Percentiles rank a stretch among this genome's conserved stretches.
Evolutionary conservation across 2,329 filamentous ascomycete genomes (phyloP).

Genomic region (Chaetomium sp.): DNA sequence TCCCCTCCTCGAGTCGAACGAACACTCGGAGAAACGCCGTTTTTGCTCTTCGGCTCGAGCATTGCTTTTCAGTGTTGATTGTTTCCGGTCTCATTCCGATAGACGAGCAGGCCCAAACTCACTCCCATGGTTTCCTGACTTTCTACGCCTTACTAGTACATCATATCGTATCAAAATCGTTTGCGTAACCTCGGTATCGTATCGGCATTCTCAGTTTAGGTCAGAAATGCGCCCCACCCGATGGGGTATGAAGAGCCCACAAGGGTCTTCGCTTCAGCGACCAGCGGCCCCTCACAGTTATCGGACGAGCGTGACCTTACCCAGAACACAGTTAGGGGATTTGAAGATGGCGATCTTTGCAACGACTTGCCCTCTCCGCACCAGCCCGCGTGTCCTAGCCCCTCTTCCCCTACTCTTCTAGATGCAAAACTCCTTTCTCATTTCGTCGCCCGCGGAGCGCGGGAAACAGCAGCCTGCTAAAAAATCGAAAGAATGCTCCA

Average conservation of each 20-base stretch:
- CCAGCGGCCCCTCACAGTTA: constrained; percentile 1
- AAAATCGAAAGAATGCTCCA: not conserved
- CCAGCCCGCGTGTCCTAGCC: too few relatives aligned
- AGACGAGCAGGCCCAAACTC: too few relatives aligned
- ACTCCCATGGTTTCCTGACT: too few relatives aligned
- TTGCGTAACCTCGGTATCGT: not conserved
- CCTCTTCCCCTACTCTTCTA: too few relatives aligned
- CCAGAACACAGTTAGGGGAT: not conserved
- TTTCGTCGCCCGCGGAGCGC: too few relatives aligned
- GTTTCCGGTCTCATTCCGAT: too few relatives aligned
- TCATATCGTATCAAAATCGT: too few relatives aligned
- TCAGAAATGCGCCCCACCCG: not conserved
- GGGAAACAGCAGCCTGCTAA: not conserved
- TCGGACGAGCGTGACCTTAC: not conserved
- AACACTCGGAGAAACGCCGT: not conserved
- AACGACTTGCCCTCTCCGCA: not conserved
- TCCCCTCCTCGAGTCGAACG: not conserved
- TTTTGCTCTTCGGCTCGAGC: not conserved
- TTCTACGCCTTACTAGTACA: too few relatives aligned
- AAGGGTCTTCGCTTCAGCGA: not conserved
- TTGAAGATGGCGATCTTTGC: not conserved
- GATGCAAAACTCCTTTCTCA: too few relatives aligned
- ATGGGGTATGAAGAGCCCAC: constrained; percentile 4
- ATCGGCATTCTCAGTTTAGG: constrained; percentile 2
- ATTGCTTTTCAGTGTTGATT: not conserved